Evolutionary conservation across 2,329 filamentous ascomycete genomes (phyloP).

Genomic region (Talaromyces albobiverticillius): DNA sequence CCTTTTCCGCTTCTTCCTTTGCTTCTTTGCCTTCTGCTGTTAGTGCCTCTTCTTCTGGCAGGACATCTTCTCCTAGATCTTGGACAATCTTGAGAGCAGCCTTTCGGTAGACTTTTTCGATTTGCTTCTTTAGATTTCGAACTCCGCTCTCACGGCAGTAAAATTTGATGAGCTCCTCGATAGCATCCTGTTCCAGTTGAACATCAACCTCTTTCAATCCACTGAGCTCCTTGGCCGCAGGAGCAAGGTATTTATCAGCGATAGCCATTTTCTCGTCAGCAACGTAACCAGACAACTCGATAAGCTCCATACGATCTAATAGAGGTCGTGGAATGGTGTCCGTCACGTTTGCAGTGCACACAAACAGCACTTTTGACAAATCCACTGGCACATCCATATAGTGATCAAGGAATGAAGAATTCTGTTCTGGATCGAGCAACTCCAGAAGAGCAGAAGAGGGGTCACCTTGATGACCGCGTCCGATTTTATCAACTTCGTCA

Average conservation of each 20-base stretch:
- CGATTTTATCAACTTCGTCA: conserved; percentile 98
- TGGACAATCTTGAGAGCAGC: conserved; percentile 95
- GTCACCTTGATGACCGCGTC: conserved; percentile 92
- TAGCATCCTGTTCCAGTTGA: conserved; percentile 78
- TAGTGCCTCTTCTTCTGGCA: conserved; percentile 76
- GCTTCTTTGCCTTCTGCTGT: conserved; percentile 84
- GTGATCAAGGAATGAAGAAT: conserved; percentile 94
- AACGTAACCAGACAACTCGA: conserved; percentile 92
- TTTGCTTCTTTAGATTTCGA: conserved; percentile 97
- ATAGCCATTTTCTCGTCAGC: conserved; percentile 99
- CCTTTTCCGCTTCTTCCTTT: conserved; percentile 59
- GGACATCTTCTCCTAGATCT: conserved; percentile 79
- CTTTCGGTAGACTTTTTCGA: conserved; percentile 98
- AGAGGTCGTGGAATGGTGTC: conserved; percentile 94
- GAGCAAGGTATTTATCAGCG: conserved; percentile 86
- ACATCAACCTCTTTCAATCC: conserved; percentile 90
- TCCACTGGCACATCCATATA: conserved; percentile 99
- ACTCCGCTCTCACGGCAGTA: conserved; percentile 98
- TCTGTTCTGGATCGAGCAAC: conserved; percentile 93
- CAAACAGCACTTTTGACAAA: conserved; percentile 94
- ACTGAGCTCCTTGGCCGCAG: conserved; percentile 89
- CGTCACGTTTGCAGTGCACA: conserved; percentile 98
- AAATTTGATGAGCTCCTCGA: conserved; percentile 95
- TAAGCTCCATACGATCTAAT: conserved; percentile 96
- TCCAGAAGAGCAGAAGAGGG: conserved; percentile 92